Evolutionary conservation across 2,329 filamentous ascomycete genomes (phyloP), one percentile per base, ranked within the genome.

Genomic region (Xylaria sp.): DNA sequence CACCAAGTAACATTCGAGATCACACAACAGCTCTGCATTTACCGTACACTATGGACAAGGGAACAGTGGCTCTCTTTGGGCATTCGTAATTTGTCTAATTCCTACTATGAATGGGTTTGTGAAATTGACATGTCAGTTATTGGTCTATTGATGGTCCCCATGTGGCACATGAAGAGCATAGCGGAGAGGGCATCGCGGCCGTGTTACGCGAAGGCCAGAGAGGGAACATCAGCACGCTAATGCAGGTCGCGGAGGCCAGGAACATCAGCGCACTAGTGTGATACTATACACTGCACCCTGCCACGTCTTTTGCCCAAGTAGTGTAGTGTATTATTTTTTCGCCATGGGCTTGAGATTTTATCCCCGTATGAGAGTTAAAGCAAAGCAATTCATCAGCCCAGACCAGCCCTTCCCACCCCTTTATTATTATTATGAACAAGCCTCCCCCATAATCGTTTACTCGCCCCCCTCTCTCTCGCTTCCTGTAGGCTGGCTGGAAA

Each of bases 201-300:
- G 44, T 65, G 58, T 54, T 66, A 59, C 44, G 63, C 40, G 58
- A 57, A 62, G 57, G 53, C 32, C 25, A 62, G 16, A 44, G 16
- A n/a, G 50, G 50, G 50, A 57, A 42, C 60, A 66, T 62, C 47
- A 65, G 53, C 58, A 70, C 65, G 54, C 68, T 70, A 70, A 70
- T 68, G 68, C 68, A 55, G 65, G 58, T 62, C 48, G 40, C 61
- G 60, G 66, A 71, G 61, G 50, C 53, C 29, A 60, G 62, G 64
- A 60, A 65, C 61, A 70, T 68, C 54, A 66, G 58, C 65, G 58
- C 58, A 65, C 70, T 70, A 69, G 67, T 68, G 65, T n/a, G 16
- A 21, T 35, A 9, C 27, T 32, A 29, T 32, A 32, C 51, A 10
- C 55, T 25, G 29, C 62, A 40, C 63, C 69, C 68, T 68, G 69